Evolutionary conservation across 2,329 filamentous ascomycete species (phyloP).

Genomic region (Scedosporium minutisporum): DNA sequence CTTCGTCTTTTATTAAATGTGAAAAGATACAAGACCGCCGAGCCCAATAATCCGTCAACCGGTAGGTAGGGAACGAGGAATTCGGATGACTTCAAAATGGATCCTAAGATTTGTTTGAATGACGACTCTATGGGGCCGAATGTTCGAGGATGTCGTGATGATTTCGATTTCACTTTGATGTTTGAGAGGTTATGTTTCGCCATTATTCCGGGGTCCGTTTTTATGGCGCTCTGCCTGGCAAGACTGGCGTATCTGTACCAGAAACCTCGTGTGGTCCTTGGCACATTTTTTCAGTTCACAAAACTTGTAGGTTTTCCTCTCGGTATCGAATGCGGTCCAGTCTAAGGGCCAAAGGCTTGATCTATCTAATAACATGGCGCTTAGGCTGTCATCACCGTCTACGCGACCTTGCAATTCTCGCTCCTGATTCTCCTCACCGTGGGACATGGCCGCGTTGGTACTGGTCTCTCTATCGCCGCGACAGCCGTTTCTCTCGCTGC

Average conservation of each 20-base stretch:
- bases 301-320: conserved; percentile 18
- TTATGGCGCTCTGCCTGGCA: conserved; percentile 24
- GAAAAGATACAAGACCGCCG: no score
- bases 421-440: conserved; percentile 20
- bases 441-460: conserved; percentile 9
- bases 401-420: conserved; percentile 20
- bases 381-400: conserved; percentile 16
- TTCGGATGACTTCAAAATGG: background rate
- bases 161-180: conserved; percentile 41
- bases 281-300: conserved; percentile 20
- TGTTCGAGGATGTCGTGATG: conserved; percentile 34
- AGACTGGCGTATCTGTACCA: conserved; percentile 22
- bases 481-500: conserved; percentile 20
- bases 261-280: conserved; percentile 23
- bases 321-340: background rate
- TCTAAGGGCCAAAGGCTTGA: background rate
- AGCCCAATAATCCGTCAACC: no score
- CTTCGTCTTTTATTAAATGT: no score
- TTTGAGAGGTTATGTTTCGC: conserved; percentile 39
- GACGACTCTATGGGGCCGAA: conserved; percentile 32
- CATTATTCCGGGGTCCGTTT: conserved; percentile 29
- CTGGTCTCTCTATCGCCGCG: conserved; percentile 18
- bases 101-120: conserved; percentile 17
- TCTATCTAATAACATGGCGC: background rate
- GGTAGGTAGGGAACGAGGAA: no score